Base-by-base conservation (phyloP, 257 asterid genomes). In the Cinchona pubescens region DNA sequence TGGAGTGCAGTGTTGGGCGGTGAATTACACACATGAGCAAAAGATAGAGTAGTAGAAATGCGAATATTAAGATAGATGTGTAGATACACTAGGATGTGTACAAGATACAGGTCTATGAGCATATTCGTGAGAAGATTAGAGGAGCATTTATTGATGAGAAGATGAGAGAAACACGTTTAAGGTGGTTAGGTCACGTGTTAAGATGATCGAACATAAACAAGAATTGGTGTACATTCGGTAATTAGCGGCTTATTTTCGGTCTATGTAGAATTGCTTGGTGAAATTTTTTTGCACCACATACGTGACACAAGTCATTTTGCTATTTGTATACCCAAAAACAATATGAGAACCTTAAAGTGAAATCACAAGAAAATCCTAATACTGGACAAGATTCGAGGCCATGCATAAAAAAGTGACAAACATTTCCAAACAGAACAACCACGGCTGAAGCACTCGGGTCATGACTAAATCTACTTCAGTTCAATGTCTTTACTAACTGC, bases 371-470 rank as follows among this genome's bases (percentile, higher is more conserved):
- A 65, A 18, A 34, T 42, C 12, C n/a, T 13, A 48, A 46, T 73
- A 88, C 87, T 93, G 98, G 56, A 93, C 83, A 67, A 81, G 89
- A 80, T 93, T 93, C 78, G n/a, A 93, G 86, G 59, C 98, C 98
- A 82, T 93, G 98, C 98, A 93, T 93, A 79, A 93, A 93, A 81
- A 91, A 93, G 78, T 93, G 96, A 80, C 96, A 93, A 77, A 90
- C 93, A 83, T 93, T 91, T 81, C 98, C 98, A 70, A 93, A 74
- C 76, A 91, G 97, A 79, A 90, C 96, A 78, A 96, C 92, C 74
- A 93, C 85, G 65, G 97, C 81, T 88, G 98, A 43, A 93, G 87
- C 87, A 88, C 80, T 38, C 92, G 90, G 42, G 92, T 87, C 81
- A 91, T 80, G 77, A 85, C 83, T 30, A 97, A 88, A 76, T 91